Evolutionary conservation across 441 rosid genomes (phyloP), one percentile per base, ranked within the genome.

Genomic region (Populus trichocarpa): DNA sequence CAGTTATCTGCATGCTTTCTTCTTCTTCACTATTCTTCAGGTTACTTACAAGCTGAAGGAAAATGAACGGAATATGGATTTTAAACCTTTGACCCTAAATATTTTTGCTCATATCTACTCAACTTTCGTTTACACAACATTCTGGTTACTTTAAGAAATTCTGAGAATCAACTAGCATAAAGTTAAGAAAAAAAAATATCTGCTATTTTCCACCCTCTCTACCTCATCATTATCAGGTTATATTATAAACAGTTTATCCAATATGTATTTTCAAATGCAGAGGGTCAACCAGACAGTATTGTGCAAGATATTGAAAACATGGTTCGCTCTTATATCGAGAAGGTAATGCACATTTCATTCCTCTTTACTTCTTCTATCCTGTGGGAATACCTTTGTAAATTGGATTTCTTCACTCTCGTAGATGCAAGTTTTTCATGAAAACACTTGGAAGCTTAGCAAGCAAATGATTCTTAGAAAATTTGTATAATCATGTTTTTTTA

Each of bases 261-360:
- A 40, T 69, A n/a, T 75, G 6, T 81, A 72, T 68, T 81, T 71
- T 83, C 70, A 74, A 77, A 77, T 80, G 83, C 87, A 96, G 99
- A 96, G 87, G 99, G 99, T 72, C 99, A 96, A 82, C 90, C 98
- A 10, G 99, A 96, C 26, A 92, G 86, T 84, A 90, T 90, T 64
- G 99, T 94, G 82, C 93, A 84, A 71, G 99, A 96, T 79, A 96
- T 96, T 69, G 99, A 96, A 85, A 91, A 89, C 81, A 94, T 96
- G 99, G 98, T 96, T 78, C 95, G 94, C 77, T 84, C 97, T 78
- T 96, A 76, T 81, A 93, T 96, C 81, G 98, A 96, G 83, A 96
- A 96, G 98, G 99, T 96, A 90, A 84, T 76, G 46, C 13, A 12
- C 22, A 2, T 40, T 3, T 70, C 25, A 22, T 70, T 33, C 5